Evolutionary conservation across 495 filamentous ascomycete genomes (phyloP), one percentile per base, ranked within the genome.

Genomic region (Penicillium taxi): DNA sequence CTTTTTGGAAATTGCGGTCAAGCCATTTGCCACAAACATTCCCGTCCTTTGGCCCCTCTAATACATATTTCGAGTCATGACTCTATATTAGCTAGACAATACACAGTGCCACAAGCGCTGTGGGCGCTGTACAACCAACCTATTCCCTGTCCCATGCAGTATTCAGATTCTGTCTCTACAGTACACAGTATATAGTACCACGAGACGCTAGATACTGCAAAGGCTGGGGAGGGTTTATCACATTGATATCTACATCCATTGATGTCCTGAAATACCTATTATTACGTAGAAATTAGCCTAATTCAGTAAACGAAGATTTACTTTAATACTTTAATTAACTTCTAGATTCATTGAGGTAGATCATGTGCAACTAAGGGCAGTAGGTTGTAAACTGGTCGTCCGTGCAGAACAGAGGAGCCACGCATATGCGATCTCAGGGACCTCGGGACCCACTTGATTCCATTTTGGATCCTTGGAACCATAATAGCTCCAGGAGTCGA

Each of bases 1-100:
- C 27, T 17, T 16, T 16, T 26, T 7, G 14, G 23, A 30, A 47
- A 33, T 50, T 53, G 43, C 50, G 50, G 50, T 53, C 50, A 50
- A 41, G 32, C 22, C 14, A 26, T 39, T 53, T 32, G 50, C 47
- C 50, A 53, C 50, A 37, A 29, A 14, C 20, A 32, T 46, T 25
- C 12, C 16, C 11, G 6, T 13, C 9, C 5, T 18, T 1, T 14
- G 17, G 5, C 31, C 16, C 18, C 31, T 33, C 16, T 33, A 18
- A 22, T 13, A 33, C 31, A 22, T 11, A 17, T n/a, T 22, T 13
- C 13, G 9, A 19, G 13, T 33, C 27, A 29, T 9, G 5, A 7
- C 6, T 29, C 27, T 6, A 12, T 7, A 5, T 29, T 14, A 6
- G 12, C 7, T n/a, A n/a, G n/a, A n/a, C n/a, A n/a, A n/a, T n/a